Evolutionary conservation across 331 rosid species (phyloP), one percentile per base, ranked within the genome.

Genomic region (Phaseolus coccineus): DNA sequence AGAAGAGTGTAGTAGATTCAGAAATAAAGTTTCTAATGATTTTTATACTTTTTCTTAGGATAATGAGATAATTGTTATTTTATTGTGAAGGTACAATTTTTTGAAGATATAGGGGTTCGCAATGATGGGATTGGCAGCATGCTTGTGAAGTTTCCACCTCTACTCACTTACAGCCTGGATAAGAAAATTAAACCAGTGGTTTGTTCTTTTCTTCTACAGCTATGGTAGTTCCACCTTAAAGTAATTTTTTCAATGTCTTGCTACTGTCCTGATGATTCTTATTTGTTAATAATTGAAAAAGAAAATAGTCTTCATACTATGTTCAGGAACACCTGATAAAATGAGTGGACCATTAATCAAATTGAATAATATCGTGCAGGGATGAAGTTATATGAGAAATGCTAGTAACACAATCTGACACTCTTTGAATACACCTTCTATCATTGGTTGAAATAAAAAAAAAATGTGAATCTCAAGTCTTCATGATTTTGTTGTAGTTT

Each of bases 151-250:
- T 95, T 92, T 87, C 97, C 98, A 69, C 74, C 93, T 3, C 78
- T 95, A 83, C 89, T 95, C 46, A 92, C 98, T 51, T 95, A 91
- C 90, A 92, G 97, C 86, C 89, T 95, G 72, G 8, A 85, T 89
- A 95, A 92, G 91, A 94, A 94, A 90, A 92, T 94, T 73, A 88
- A 94, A 24, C 97, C 94, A 11, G 97, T 92, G 93, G 98, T 94
- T 52, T 51, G 97, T 90, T 58, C 79, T 68, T 89, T 80, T 87
- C 75, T 79, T 35, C 39, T 27, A 14, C 40, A 40, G 59, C 76
- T 78, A 52, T 62, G 33, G 56, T 58, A 40, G 28, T 63, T 68
- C 72, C 59, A 44, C 73, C 58, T 24, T 58, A 9, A 67, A 13
- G 22, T 24, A 31, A 48, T 27, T 35, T 53, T 71, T 33, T 52